Base-by-base conservation (phyloP, 208 protist species). In the Wallacemonas sp. region DNA sequence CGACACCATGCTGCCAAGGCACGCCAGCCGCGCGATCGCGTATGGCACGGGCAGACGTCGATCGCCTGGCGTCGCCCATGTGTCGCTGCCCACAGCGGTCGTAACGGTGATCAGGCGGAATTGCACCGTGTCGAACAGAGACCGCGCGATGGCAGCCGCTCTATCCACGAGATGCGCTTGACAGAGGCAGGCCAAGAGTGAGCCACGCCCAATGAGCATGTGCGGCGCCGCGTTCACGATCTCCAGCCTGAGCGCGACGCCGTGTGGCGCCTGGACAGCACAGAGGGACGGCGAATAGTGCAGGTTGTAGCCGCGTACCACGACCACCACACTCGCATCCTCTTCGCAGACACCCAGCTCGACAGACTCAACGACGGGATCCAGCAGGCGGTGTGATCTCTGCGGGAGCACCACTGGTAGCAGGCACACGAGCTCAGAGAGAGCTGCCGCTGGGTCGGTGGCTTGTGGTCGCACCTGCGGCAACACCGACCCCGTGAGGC, bases 201-300 rank as follows among this genome's bases (percentile, higher is more conserved):
- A 72, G 27, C 41, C 27, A 2, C 44, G 38, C 36, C 65, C 49
- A 21, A 58, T 44, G 5, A 76, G 68, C 19, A 33, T 68, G 17
- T 48, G 47, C 26, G 74, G 74, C 0, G 26, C 34, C 26, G 19
- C 56, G 14, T 27, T 30, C 29, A 32, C 41, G 17, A 73, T 36
- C 8, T 19, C 26, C 43, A 68, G 49, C 39, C 58, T 65, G 29
- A 64, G 32, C 14, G 46, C 21, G 0, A 17, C 38, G 29, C 62
- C 49, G 44, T 30, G 26, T 16, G 30, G 36, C 30, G 44, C 49
- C 38, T 62, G 54, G 1, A 68, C 55, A 5, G 74, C 41, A 1
- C 70, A 76, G 5, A 90, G 23, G 1, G 64, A 68, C 23, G 84
- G 76, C 12, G 24, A 62, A 46, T 81, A 90, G 23, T 86, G 80